These are phyloP conservation scores for Blastobotrys serpentis DNA, from an alignment of 1,139 yeast species.

Conservation along the genomic window DNA sequence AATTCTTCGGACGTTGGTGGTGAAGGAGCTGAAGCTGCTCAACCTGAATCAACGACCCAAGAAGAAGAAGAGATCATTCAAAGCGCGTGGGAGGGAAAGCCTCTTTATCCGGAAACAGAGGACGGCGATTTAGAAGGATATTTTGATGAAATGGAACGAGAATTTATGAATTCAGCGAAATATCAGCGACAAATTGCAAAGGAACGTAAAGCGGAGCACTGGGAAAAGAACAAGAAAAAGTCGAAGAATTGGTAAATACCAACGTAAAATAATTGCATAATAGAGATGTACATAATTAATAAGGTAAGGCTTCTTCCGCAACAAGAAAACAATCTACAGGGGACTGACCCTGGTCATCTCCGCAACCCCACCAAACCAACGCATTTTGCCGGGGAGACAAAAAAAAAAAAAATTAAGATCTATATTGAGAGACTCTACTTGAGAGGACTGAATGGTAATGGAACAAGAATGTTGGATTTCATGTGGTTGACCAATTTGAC, in stretches of 20 bases:
- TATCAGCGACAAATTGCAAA: slow-evolving; percentile 10
- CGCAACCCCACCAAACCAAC: slow-evolving; percentile 2
- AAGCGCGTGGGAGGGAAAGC: slow-evolving; percentile 13
- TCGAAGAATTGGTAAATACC: not conserved
- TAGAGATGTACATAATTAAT: too few species aligned
- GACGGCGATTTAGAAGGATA: slow-evolving; percentile 22
- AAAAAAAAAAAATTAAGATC: not conserved
- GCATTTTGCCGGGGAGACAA: not conserved
- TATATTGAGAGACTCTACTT: slow-evolving; percentile 27
- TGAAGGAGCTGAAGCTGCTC: not conserved
- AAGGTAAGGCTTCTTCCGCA: too few species aligned
- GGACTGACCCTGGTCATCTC: not conserved
- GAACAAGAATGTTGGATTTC: slow-evolving; percentile 43
- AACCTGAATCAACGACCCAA: slow-evolving; percentile 1
- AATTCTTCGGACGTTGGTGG: too few species aligned
- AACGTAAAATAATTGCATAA: too few species aligned
- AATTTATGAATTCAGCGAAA: slow-evolving; percentile 14
- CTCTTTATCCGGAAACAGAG: slow-evolving; percentile 12
- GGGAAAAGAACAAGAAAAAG: slow-evolving; percentile 10
- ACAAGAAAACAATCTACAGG: not conserved
- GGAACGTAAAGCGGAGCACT: slow-evolving; percentile 12
- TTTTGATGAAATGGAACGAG: slow-evolving; percentile 26
- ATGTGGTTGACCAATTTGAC: slow-evolving; percentile 42
- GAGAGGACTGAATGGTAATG: slow-evolving; percentile 43
- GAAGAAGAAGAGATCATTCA: slow-evolving; percentile 13